Evolutionary conservation across 208 protist genomes (phyloP), one percentile per base, ranked within the genome.

Genomic region (Acanthamoeba royreba): DNA sequence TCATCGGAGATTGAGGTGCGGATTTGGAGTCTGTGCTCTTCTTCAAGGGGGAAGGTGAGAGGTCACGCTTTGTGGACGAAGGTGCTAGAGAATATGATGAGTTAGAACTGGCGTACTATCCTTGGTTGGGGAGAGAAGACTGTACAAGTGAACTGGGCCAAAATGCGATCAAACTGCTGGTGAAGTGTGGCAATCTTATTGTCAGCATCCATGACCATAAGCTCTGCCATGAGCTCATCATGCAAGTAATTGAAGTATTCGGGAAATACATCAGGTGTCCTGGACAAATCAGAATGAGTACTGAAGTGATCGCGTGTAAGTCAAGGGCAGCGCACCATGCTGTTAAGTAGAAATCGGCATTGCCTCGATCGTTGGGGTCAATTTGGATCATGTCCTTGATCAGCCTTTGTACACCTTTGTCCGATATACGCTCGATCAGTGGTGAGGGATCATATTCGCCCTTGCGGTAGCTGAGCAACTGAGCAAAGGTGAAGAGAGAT

Each of bases 401-500:
- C 42, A 93, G 25, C 31, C 43, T 19, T 33, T 55, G 33, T 13
- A 87, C 33, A 31, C 43, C 35, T 25, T 53, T 43, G 31, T 93
- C 74, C 49, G 11, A 52, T 1, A 95, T 96, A 13, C 74, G 38
- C 35, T 61, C 25, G 11, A 96, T 94, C 43, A 93, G 40, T 25
- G 83, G 53, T 31, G 91, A 89, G 0, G 95, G 95, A 25, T 94
- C 88, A 40, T 95, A 96, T 1, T 96, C 93, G 33, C 88, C 95
- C 22, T 94, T 94, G 13, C 94, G 40, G 61, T 97, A 97, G 11
- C 19, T 35, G 1, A 97, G 49, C 38, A 97, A 43, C 33, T 95
- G 94, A 8, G 96, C 95, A 5, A 96, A 94, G 63, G 94, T 74
- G 66, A 97, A 97, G 22, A 97, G 79, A 35, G 96, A 85, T 2